A percentile compares a stretch with the other conserved stretches of the same genome.
Conservation (phyloP, 495 filamentous ascomycete genomes). For the Delitschia confertaspora region DNA sequence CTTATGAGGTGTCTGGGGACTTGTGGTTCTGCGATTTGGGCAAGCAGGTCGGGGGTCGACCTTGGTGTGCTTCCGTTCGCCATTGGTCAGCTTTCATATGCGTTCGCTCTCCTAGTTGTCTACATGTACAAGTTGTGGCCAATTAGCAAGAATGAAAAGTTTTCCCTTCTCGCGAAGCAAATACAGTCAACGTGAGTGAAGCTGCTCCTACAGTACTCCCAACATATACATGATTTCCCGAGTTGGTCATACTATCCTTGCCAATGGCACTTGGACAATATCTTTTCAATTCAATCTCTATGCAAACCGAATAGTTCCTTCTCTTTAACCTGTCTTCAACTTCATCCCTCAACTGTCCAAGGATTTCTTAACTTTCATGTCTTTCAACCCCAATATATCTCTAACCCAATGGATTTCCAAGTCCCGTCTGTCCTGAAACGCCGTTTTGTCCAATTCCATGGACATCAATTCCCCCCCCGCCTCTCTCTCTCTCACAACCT, state of each 20-base stretch:
- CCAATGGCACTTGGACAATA: too few relatives aligned
- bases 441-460: not conserved
- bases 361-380: too few relatives aligned
- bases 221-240: slow-evolving; percentile 1
- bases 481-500: too few relatives aligned
- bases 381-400: too few relatives aligned
- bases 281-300: too few relatives aligned
- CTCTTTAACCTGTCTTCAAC: too few relatives aligned
- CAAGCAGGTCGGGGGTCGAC: slow-evolving; percentile 38
- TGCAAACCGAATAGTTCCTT: too few relatives aligned
- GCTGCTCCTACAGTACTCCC: slow-evolving; percentile 42
- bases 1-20: slow-evolving; percentile 65
- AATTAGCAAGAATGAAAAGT: slow-evolving; percentile 18
- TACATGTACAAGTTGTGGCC: slow-evolving; percentile 41
- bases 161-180: slow-evolving; percentile 35
- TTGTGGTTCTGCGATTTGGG: slow-evolving; percentile 55
- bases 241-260: too few relatives aligned
- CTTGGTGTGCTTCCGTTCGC: slow-evolving; percentile 83
- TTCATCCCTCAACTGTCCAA: too few relatives aligned
- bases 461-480: not conserved
- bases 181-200: slow-evolving; percentile 20
- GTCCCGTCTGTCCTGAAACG: not conserved
- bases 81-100: slow-evolving; percentile 73
- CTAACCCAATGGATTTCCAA: too few relatives aligned
- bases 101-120: slow-evolving; percentile 53